Evolutionary conservation across 192 early-diverging fungal species (phyloP).

Genomic region (Entomortierella parvispora): DNA sequence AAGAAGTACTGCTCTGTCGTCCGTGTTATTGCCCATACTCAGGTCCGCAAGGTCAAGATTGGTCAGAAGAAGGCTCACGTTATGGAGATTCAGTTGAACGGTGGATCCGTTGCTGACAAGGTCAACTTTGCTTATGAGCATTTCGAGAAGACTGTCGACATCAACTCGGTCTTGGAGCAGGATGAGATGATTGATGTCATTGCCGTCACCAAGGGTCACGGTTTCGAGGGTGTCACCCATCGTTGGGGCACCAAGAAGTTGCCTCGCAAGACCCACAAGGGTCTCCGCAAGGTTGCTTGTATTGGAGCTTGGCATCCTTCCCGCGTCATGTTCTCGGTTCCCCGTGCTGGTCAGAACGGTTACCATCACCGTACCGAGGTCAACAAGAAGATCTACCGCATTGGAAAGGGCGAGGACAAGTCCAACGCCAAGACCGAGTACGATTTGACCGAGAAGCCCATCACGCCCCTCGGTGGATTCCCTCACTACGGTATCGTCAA

Average conservation of each 20-base stretch:
- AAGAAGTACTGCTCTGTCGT: conserved; percentile 99
- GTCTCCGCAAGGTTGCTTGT: conserved; percentile 99
- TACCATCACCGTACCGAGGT: conserved; percentile 99
- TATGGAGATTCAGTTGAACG: conserved; percentile 99
- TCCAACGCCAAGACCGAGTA: conserved; percentile 93
- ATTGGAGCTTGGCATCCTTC: conserved; percentile 99
- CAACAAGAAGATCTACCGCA: conserved; percentile 99
- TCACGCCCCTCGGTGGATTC: conserved; percentile 99
- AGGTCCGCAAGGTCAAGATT: conserved; percentile 93
- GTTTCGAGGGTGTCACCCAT: conserved; percentile 98
- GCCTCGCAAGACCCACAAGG: conserved; percentile 99
- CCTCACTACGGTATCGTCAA: conserved; percentile 99
- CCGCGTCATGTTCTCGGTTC: conserved; percentile 98
- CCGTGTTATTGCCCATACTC: conserved; percentile 98
- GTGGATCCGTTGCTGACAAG: conserved; percentile 95
- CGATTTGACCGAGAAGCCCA: conserved; percentile 94
- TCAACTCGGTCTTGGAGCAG: conserved; percentile 94
- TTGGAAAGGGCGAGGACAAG: conserved; percentile 88
- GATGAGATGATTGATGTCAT: conserved; percentile 99
- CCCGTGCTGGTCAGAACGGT: conserved; percentile 99
- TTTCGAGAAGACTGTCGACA: conserved; percentile 96
- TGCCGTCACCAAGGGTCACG: conserved; percentile 99
- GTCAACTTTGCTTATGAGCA: conserved; percentile 97
- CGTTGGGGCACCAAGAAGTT: conserved; percentile 99
- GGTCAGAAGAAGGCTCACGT: conserved; percentile 99